A percentile compares a stretch with the other conserved stretches of the same genome.
phyloP scores from a whole-genome alignment of 306 rosid species.

The Ceratonia siliqua region DNA sequence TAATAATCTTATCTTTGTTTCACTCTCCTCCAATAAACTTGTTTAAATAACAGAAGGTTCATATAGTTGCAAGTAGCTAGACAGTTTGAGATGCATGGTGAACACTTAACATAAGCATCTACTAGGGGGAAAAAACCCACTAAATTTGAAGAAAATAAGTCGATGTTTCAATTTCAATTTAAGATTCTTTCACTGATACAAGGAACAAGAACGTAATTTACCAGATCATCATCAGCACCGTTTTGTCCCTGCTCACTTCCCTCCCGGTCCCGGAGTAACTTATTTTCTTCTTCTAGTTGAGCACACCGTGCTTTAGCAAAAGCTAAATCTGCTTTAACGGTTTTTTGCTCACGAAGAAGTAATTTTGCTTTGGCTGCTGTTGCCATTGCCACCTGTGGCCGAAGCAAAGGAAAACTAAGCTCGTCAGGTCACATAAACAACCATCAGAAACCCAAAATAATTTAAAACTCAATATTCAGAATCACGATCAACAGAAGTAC shows the following conservation, averaged over 20 bases:
- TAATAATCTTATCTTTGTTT: background rate
- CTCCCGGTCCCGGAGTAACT: constrained; percentile 77
- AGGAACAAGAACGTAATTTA: constrained; percentile 31
- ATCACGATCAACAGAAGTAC: background rate
- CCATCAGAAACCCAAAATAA: background rate
- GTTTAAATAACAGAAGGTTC: background rate
- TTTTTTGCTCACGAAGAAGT: constrained; percentile 92
- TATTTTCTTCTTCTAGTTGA: constrained; percentile 97
- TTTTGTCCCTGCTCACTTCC: constrained; percentile 72
- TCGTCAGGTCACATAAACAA: constrained; percentile 9
- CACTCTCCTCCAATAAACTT: background rate
- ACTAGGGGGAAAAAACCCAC: background rate
- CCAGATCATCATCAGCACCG: constrained; percentile 91
- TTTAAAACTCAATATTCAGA: background rate
- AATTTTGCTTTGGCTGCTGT: constrained; percentile 97
- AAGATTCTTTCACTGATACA: background rate
- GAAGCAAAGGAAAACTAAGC: constrained; percentile 33
- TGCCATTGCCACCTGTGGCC: constrained; percentile 91
- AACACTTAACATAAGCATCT: background rate
- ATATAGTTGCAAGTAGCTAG: background rate
- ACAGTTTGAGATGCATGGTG: background rate
- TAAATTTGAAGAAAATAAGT: background rate
- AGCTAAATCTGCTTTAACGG: constrained; percentile 85
- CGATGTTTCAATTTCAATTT: no score
- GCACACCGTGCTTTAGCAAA: constrained; percentile 90